These are phyloP conservation scores for Sporothrix luriei DNA, from an alignment of 2,329 filamentous ascomycete genomes.

Conservation along the genomic window DNA sequence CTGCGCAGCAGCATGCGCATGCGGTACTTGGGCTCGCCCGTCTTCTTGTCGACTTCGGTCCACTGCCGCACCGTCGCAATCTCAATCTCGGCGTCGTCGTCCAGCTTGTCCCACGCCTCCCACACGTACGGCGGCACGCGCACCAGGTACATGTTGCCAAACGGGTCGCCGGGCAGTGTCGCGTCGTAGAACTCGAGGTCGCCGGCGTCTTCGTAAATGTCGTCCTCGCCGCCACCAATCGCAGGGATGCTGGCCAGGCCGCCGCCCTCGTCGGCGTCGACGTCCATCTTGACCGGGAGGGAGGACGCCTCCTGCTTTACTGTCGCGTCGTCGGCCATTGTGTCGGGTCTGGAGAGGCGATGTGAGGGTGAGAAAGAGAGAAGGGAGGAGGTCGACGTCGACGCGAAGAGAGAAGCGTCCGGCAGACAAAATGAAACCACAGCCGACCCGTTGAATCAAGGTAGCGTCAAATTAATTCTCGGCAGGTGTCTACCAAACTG, in stretches of 20 bases:
- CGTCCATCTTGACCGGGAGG: constrained; percentile 50
- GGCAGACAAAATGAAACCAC: neutral
- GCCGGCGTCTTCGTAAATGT: constrained; percentile 67
- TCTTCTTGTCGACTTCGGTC: constrained; percentile 53
- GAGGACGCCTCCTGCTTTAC: constrained; percentile 34
- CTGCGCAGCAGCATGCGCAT: constrained; percentile 69
- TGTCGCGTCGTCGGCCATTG: constrained; percentile 32
- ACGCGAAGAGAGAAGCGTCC: neutral
- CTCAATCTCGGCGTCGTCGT: constrained; percentile 79
- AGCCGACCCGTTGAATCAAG: neutral
- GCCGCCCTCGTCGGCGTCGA: constrained; percentile 37
- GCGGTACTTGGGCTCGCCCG: constrained; percentile 53
- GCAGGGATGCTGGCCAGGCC: constrained; percentile 37
- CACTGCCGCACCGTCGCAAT: constrained; percentile 72
- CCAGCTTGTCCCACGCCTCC: constrained; percentile 74
- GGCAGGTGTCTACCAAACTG: neutral
- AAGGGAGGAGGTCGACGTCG: neutral
- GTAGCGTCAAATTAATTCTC: neutral
- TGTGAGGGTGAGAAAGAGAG: neutral
- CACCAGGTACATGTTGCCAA: constrained; percentile 66
- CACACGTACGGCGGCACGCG: constrained; percentile 79
- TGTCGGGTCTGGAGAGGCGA: neutral
- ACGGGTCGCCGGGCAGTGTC: constrained; percentile 43
- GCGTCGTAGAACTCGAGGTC: constrained; percentile 60
- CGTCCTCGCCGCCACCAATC: constrained; percentile 55